These are phyloP conservation scores for Nannochloropsis gaditana DNA, from an alignment of 108 stramenopile genomes.

Conservation along the genomic window DNA sequence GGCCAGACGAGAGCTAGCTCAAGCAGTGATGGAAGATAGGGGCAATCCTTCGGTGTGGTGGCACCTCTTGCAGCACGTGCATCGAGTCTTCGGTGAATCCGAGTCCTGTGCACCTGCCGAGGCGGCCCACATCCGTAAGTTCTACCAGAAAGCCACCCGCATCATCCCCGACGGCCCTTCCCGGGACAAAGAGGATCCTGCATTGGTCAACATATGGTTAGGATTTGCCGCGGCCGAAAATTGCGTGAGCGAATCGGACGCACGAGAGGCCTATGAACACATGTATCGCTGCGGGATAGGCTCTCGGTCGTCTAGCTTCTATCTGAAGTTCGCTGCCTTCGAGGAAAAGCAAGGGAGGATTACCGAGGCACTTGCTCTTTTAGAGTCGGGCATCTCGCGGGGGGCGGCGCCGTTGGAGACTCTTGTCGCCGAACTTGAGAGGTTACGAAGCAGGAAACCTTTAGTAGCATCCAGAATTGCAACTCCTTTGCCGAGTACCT, in stretches of 20 bases:
- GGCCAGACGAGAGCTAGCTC: background rate
- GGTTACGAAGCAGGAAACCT: no score
- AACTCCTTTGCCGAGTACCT: no score
- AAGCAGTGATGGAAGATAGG: constrained; percentile 16
- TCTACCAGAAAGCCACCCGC: constrained; percentile 19
- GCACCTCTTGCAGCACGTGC: constrained; percentile 13
- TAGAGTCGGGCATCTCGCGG: background rate
- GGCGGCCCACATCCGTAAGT: background rate
- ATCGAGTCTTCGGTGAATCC: background rate
- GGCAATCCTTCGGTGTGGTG: constrained; percentile 11
- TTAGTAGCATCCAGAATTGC: no score
- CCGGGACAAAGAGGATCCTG: constrained; percentile 19
- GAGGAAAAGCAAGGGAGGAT: background rate
- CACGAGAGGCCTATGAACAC: background rate
- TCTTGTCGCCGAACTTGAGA: background rate
- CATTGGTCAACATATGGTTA: background rate
- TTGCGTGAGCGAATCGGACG: background rate
- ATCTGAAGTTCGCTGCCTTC: background rate
- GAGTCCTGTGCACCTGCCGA: background rate
- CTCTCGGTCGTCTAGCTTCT: background rate
- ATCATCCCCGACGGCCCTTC: background rate
- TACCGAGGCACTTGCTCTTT: background rate
- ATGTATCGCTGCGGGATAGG: background rate
- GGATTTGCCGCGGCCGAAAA: constrained; percentile 3
- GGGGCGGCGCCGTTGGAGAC: background rate